Conservation (phyloP, 768 basidiomycete species). For the Termitomyces sp. region DNA sequence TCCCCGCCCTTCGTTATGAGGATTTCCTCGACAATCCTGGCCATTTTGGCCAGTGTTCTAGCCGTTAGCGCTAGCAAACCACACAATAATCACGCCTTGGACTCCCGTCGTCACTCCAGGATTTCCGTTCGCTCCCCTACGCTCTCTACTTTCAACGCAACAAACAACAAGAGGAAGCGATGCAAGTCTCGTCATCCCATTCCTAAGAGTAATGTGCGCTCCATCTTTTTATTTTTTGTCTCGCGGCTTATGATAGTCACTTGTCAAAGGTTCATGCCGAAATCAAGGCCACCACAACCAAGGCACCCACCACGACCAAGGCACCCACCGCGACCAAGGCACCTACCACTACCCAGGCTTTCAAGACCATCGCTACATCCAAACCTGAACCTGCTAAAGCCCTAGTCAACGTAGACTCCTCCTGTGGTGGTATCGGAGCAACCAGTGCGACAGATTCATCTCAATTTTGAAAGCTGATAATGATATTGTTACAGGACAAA, state of each 20-base stretch:
- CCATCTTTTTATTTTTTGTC: not conserved
- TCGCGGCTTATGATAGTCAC: not conserved
- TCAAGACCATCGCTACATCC: not conserved
- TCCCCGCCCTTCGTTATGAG: conserved; percentile 33
- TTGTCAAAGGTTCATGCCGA: not conserved
- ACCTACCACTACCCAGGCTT: conserved; percentile 2
- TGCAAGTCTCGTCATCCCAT: conserved; percentile 15
- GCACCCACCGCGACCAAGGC: conserved; percentile 12
- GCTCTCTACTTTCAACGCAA: conserved; percentile 3
- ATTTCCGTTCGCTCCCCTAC: conserved; percentile 26
- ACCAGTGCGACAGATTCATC: conserved; percentile 30
- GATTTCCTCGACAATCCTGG: conserved; percentile 31
- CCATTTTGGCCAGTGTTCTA: conserved; percentile 30
- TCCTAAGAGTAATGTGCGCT: conserved; percentile 1
- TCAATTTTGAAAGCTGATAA: not conserved
- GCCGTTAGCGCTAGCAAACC: conserved; percentile 27
- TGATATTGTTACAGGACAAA: conserved; percentile 31
- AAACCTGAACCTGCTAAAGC: conserved; percentile 15
- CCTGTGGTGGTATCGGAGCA: conserved; percentile 48
- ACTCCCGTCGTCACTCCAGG: conserved; percentile 28
- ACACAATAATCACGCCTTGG: conserved; percentile 22
- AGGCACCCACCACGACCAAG: conserved; percentile 10
- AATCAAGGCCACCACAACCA: conserved; percentile 1
- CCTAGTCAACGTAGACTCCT: conserved; percentile 31
- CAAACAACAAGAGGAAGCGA: conserved; percentile 10